Evolutionary conservation across 1,284 basidiomycete species (phyloP).

Genomic region (Phylloboletellus chloephorus): DNA sequence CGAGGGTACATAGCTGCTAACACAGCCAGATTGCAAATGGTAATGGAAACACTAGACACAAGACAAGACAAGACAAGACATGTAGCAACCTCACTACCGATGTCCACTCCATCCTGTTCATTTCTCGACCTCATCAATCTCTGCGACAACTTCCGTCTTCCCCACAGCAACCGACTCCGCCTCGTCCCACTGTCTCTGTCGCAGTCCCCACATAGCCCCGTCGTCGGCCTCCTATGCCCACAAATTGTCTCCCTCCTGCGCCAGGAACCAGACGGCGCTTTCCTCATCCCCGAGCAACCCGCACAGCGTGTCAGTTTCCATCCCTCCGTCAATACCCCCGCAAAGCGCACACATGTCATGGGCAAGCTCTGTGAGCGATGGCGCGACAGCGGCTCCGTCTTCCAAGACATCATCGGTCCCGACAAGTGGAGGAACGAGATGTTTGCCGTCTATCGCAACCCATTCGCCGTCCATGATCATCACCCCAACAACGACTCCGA

Average conservation of each 20-base stretch:
- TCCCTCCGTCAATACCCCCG: conserved; percentile 44
- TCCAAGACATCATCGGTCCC: conserved; percentile 62
- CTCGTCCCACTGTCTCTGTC: conserved; percentile 51
- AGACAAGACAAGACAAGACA: too few species aligned
- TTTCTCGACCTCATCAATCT: conserved; percentile 56
- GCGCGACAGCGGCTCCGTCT: conserved; percentile 54
- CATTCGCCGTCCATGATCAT: conserved; percentile 47
- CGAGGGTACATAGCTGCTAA: conserved; percentile 24
- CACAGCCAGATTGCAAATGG: too few species aligned
- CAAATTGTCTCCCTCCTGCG: conserved; percentile 49
- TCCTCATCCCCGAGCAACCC: conserved; percentile 36
- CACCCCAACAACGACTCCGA: conserved; percentile 27
- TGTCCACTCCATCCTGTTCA: conserved; percentile 29
- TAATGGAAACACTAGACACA: conserved; percentile 36
- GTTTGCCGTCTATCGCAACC: conserved; percentile 77
- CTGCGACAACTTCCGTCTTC: conserved; percentile 59
- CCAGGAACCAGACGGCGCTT: conserved; percentile 41
- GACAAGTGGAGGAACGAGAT: conserved; percentile 79
- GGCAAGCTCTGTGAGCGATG: conserved; percentile 62
- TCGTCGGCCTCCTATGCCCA: conserved; percentile 61
- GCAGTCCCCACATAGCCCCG: conserved; percentile 42
- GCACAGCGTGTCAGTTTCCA: conserved; percentile 47
- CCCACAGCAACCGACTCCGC: conserved; percentile 31
- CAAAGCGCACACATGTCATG: conserved; percentile 55
- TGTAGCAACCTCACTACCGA: too few species aligned